These are phyloP conservation scores for Conringia planisiliqua DNA, from an alignment of 345 rosid species.

Conservation along the genomic window DNA sequence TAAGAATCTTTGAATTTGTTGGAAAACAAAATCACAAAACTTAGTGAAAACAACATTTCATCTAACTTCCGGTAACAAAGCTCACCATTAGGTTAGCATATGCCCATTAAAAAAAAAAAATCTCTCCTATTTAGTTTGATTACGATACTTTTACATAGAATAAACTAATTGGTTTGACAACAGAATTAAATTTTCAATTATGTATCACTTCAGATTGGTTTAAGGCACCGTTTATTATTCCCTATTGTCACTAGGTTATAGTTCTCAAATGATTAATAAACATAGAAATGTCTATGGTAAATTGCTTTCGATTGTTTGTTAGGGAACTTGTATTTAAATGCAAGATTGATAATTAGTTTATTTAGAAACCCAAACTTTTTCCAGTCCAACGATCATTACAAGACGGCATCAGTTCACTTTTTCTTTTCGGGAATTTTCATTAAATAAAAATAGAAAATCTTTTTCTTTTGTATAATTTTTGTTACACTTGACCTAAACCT, in stretches of 20 bases:
- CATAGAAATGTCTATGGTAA: neutral
- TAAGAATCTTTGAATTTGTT: conserved; percentile 29
- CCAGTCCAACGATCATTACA: conserved; percentile 27
- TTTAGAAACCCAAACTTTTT: conserved; percentile 11
- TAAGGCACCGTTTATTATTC: neutral
- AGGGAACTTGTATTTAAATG: neutral
- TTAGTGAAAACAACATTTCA: conserved; percentile 16
- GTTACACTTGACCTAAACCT: conserved; percentile 10
- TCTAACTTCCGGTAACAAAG: neutral
- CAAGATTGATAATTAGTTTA: conserved; percentile 5
- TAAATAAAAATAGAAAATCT: neutral
- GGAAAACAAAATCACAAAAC: conserved; percentile 10
- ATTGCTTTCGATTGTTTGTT: neutral
- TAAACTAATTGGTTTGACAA: neutral
- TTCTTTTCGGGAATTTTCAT: conserved; percentile 10
- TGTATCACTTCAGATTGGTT: neutral
- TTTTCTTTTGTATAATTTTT: conserved; percentile 2
- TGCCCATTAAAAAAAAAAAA: no score
- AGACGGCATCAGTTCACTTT: conserved; percentile 22
- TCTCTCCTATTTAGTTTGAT: neutral
- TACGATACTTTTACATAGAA: neutral
- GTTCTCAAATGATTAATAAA: neutral
- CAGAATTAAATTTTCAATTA: neutral
- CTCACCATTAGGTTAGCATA: neutral
- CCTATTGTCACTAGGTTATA: neutral